Conservation (phyloP, 345 rosid genomes). For the Salix dunnii region DNA sequence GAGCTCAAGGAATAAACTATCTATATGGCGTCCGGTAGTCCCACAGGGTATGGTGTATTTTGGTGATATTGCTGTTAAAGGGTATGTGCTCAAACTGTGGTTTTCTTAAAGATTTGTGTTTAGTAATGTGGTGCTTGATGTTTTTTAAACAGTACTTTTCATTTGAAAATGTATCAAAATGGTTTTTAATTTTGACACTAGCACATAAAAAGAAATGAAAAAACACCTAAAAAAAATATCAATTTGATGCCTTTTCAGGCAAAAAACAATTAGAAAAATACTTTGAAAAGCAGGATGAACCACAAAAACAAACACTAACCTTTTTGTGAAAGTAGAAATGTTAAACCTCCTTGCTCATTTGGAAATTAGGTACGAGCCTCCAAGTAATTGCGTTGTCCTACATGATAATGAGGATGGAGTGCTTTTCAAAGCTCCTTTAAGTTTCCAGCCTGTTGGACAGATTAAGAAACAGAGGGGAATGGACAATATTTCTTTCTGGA, state of each 20-base stretch:
- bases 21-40: conserved; percentile 86
- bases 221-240: too few species aligned
- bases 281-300: too few species aligned
- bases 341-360: conserved; percentile 17
- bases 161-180: too few species aligned
- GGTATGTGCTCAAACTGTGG: conserved; percentile 43
- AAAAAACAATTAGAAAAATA: too few species aligned
- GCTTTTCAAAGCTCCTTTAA: conserved; percentile 57
- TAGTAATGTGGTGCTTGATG: too few species aligned
- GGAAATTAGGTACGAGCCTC: conserved; percentile 71
- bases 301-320: background rate
- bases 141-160: too few species aligned
- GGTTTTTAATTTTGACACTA: too few species aligned
- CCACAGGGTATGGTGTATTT: conserved; percentile 82
- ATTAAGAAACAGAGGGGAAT: conserved; percentile 80
- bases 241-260: too few species aligned
- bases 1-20: conserved; percentile 67
- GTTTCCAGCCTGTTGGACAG: conserved; percentile 72
- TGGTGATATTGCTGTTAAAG: conserved; percentile 91
- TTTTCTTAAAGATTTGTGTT: background rate
- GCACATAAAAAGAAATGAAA: too few species aligned
- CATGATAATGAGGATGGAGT: conserved; percentile 68
- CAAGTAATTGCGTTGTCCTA: conserved; percentile 75
- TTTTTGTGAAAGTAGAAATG: conserved; percentile 6
- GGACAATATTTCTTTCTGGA: conserved; percentile 82